Evolutionary conservation across 805 yeast species (phyloP).

Genomic region (Sugiyamaella americana): DNA sequence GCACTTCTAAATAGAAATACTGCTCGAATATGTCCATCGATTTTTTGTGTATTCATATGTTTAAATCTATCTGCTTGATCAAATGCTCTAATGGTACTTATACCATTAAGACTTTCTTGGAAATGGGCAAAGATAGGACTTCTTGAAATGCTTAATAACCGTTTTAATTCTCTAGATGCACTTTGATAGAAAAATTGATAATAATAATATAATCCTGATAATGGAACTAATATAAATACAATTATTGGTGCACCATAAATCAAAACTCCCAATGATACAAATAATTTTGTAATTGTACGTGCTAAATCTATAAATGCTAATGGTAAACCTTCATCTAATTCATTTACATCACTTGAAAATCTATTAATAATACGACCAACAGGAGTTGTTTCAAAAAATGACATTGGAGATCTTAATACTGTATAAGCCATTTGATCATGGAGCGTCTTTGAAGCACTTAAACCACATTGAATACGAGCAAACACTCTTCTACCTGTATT

Average conservation of each 20-base stretch:
- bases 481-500: constrained; percentile 50
- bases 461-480: constrained; percentile 43
- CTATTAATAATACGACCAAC: constrained; percentile 87
- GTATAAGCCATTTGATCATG: constrained; percentile 69
- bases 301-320: constrained; percentile 35
- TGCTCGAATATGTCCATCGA: constrained; percentile 76
- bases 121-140: constrained; percentile 78
- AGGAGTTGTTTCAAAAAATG: constrained; percentile 91
- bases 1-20: constrained; percentile 76
- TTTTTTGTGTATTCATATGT: constrained; percentile 35
- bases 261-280: constrained; percentile 72
- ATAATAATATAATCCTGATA: constrained; percentile 55
- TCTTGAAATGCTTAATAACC: constrained; percentile 61
- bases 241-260: constrained; percentile 86
- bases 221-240: constrained; percentile 63
- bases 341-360: constrained; percentile 83
- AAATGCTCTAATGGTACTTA: constrained; percentile 72
- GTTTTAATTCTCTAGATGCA: constrained; percentile 70
- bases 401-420: constrained; percentile 86
- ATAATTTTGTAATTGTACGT: constrained; percentile 31
- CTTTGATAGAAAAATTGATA: constrained; percentile 66
- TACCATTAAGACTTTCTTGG: constrained; percentile 75
- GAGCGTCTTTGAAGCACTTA: constrained; percentile 31
- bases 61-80: constrained; percentile 60
- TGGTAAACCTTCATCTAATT: constrained; percentile 66